phyloP scores from a whole-genome alignment of 2,329 filamentous ascomycete genomes.

The Cladophialophora carrionii region DNA sequence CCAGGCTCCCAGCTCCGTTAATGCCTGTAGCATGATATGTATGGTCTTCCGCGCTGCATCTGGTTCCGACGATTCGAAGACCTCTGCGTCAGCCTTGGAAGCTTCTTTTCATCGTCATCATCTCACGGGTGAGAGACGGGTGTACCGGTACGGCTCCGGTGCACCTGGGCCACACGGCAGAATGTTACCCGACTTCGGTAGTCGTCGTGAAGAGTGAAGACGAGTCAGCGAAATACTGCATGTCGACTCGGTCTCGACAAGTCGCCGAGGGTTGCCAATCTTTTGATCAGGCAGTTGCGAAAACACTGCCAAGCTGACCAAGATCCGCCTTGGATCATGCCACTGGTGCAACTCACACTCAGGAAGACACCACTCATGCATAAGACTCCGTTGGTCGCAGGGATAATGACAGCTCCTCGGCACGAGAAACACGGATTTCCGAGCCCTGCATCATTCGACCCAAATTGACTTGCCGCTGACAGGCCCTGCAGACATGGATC shows the following conservation, averaged over 20 bases:
- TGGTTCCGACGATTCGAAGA: background rate
- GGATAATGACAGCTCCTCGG: background rate
- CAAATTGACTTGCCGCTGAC: conserved; percentile 1
- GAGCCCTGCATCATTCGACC: background rate
- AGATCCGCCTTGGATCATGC: conserved; percentile 6
- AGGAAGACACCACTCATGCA: background rate
- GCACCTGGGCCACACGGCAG: background rate
- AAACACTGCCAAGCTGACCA: conserved; percentile 10
- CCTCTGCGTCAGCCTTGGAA: background rate
- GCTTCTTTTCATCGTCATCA: background rate
- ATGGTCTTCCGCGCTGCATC: background rate
- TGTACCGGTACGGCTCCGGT: conserved; percentile 6
- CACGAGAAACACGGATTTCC: conserved; percentile 1
- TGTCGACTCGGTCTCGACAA: background rate
- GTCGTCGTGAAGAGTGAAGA: background rate
- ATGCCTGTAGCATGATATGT: background rate
- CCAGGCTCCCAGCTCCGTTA: background rate
- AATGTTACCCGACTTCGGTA: background rate
- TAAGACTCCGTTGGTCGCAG: background rate
- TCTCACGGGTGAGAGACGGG: too few species aligned
- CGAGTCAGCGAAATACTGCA: background rate
- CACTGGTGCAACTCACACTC: conserved; percentile 1
- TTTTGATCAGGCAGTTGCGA: background rate
- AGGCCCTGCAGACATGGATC: background rate
- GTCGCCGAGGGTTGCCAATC: background rate